Evolutionary conservation across 257 asterid species (phyloP).

Genomic region (Nicotiana paniculata): DNA sequence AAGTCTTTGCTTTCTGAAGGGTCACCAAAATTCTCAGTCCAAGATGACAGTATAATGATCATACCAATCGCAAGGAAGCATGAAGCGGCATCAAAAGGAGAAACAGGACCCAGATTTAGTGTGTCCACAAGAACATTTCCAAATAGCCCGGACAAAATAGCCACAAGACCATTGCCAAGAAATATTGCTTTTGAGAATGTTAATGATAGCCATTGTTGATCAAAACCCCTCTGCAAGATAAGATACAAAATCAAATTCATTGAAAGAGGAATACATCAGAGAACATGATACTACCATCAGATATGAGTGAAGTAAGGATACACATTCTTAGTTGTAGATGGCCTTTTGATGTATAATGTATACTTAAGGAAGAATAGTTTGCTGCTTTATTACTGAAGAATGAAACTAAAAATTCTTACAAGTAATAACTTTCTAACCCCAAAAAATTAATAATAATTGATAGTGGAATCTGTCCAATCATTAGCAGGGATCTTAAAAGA

Average conservation of each 20-base stretch:
- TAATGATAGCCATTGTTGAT: constrained; percentile 87
- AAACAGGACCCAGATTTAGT: constrained; percentile 80
- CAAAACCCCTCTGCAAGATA: constrained; percentile 75
- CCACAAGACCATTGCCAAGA: constrained; percentile 96
- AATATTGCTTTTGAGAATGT: constrained; percentile 96
- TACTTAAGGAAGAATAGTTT: neutral
- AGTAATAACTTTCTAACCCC: neutral
- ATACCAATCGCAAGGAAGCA: constrained; percentile 77
- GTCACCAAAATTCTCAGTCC: constrained; percentile 92
- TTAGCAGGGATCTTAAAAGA: neutral
- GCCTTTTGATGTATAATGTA: neutral
- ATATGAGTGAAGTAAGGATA: neutral
- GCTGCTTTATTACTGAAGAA: neutral
- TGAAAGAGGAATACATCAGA: neutral
- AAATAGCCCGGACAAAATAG: constrained; percentile 77
- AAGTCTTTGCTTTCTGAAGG: constrained; percentile 85
- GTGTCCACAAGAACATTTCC: constrained; percentile 85
- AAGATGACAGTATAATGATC: constrained; percentile 77
- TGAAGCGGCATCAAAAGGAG: constrained; percentile 95
- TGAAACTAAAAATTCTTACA: neutral
- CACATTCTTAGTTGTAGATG: neutral
- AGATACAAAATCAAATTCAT: neutral
- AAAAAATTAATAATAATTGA: neutral
- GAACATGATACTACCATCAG: neutral
- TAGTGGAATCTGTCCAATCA: neutral